A percentile compares a stretch with the other conserved stretches of the same genome.
phyloP scores from a whole-genome alignment of 495 filamentous ascomycete genomes.

The Xylaria venustula region DNA sequence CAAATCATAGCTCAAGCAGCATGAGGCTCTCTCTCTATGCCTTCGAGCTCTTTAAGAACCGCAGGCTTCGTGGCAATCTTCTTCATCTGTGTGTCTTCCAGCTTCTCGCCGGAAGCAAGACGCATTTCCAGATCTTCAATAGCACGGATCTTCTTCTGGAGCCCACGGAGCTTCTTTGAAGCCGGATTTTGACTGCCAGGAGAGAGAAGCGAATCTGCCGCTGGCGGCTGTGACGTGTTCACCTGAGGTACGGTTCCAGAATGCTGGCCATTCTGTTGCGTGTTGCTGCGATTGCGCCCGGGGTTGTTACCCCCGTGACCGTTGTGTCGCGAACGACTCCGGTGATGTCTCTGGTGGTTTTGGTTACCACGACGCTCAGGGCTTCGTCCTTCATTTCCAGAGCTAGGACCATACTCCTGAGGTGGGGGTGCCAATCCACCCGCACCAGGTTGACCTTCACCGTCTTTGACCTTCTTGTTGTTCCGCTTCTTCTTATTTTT shows the following conservation, averaged over 20 bases:
- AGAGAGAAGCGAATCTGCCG: conserved; percentile 41
- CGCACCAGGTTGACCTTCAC: conserved; percentile 40
- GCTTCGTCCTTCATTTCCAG: conserved; percentile 55
- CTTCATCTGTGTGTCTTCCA: conserved; percentile 97
- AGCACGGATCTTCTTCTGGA: conserved; percentile 94
- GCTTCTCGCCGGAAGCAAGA: conserved; percentile 86
- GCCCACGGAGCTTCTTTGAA: conserved; percentile 81
- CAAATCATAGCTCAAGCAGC: background rate
- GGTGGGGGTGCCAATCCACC: conserved; percentile 43
- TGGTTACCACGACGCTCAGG: conserved; percentile 60
- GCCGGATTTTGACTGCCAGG: conserved; percentile 53
- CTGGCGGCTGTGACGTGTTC: conserved; percentile 30
- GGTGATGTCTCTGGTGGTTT: conserved; percentile 48
- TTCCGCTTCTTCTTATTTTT: conserved; percentile 99
- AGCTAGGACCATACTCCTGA: conserved; percentile 34
- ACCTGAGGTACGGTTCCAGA: conserved; percentile 20
- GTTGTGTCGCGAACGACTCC: conserved; percentile 59
- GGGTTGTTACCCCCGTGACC: conserved; percentile 35
- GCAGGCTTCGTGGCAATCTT: conserved; percentile 88
- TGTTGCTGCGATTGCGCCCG: conserved; percentile 45
- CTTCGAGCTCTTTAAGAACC: conserved; percentile 77
- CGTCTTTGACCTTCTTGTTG: conserved; percentile 88
- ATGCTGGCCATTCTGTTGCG: conserved; percentile 42
- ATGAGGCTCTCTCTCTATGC: conserved; percentile 37
- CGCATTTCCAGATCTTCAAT: conserved; percentile 98